These are phyloP conservation scores for Alternaria gaisen DNA, from an alignment of 2,329 filamentous ascomycete species.

Conservation along the genomic window DNA sequence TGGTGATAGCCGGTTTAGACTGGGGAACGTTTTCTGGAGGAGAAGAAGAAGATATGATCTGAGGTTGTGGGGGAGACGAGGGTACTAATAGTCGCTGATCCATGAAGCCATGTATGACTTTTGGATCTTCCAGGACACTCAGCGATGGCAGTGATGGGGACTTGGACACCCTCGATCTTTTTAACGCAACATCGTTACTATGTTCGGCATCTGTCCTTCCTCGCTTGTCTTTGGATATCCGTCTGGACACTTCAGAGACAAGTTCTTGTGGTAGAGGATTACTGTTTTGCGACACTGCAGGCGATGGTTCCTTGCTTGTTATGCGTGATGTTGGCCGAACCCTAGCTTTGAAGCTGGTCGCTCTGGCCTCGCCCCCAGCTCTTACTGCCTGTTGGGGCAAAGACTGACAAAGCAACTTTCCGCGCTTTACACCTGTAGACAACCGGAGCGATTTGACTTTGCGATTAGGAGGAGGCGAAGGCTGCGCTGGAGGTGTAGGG, in stretches of 20 bases:
- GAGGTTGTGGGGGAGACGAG: slow-evolving; percentile 19
- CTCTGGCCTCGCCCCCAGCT: slow-evolving; percentile 11
- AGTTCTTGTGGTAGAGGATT: background rate
- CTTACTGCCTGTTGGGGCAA: slow-evolving; percentile 26
- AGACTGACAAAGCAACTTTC: slow-evolving; percentile 56
- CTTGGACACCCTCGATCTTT: slow-evolving; percentile 11
- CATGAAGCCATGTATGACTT: slow-evolving; percentile 39
- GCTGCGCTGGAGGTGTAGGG: slow-evolving; percentile 12
- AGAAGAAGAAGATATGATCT: slow-evolving; percentile 7
- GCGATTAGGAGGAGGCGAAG: slow-evolving; percentile 26
- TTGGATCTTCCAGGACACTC: slow-evolving; percentile 36
- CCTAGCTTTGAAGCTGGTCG: background rate
- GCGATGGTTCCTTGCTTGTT: slow-evolving; percentile 14
- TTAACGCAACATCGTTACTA: background rate
- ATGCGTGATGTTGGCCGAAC: slow-evolving; percentile 3
- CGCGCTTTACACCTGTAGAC: slow-evolving; percentile 50
- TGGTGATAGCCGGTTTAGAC: slow-evolving; percentile 8
- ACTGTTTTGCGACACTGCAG: slow-evolving; percentile 5
- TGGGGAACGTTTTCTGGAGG: slow-evolving; percentile 4
- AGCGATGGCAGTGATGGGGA: slow-evolving; percentile 17
- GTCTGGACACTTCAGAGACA: background rate
- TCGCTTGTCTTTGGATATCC: slow-evolving; percentile 14
- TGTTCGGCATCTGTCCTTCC: slow-evolving; percentile 2
- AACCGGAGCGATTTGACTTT: slow-evolving; percentile 51
- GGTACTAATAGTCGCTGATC: slow-evolving; percentile 38